Evolutionary conservation across 495 filamentous ascomycete genomes (phyloP), one percentile per base, ranked within the genome.

Genomic region (Penicillium arizonense): DNA sequence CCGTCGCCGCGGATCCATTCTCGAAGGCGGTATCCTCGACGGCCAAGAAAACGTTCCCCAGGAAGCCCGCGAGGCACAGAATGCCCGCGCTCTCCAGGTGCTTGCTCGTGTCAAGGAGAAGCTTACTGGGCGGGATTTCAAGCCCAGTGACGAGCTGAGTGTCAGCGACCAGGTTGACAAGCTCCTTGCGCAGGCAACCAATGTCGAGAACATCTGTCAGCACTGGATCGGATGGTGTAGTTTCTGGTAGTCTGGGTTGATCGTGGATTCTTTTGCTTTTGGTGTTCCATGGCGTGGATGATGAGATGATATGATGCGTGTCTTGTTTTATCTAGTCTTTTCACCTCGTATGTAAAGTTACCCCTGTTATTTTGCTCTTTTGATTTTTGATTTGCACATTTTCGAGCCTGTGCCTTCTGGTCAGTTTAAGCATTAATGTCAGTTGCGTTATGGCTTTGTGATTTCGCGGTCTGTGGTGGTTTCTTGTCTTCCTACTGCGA

Each of bases 191-290:
- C 93, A 99, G 72, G 95, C 95, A 16, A 97, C 94, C 5, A 97
- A 90, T 59, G 77, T 97, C 40, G 95, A 97, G 77, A 97, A 97
- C 72, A 78, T 99, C 51, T 97, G 95, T 65, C 94, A 97, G 74
- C 94, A 97, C 74, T 99, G 97, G 70, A 97, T 97, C 53, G 94
- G 93, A 47, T 95, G 91, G 90, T 96, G 90, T 70, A 91, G 88
- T 71, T 95, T 93, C 79, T 93, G 90, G 89, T 95, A 49, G 70
- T 53, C 51, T 18, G 20, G 36, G 10, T 26, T 38, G 50, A 8
- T 52, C 43, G 43, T 49, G 23, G 21, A 32, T 44, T 40, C 50
- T 58, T 53, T 58, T 41, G 35, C 24, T 54, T 53, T 47, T 53
- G 44, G 52, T 54, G 57, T 53, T 57, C 39, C 32, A 26, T 28